phyloP scores from a whole-genome alignment of 768 basidiomycete species.

The Leccinellum rugosiceps region DNA sequence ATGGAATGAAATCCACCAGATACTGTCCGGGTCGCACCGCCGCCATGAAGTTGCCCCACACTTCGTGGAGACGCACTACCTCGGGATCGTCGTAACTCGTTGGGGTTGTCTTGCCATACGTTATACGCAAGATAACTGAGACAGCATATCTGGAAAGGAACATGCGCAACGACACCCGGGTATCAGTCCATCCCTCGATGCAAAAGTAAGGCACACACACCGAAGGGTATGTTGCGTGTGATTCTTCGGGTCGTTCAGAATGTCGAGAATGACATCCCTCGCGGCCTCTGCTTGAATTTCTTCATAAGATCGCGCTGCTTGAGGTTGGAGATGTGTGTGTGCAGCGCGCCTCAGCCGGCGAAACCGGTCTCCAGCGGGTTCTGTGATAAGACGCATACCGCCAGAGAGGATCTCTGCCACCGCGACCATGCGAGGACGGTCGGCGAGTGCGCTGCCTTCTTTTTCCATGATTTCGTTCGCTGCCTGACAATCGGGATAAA shows the following conservation, averaged over 20 bases:
- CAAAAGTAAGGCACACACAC: conserved; percentile 4
- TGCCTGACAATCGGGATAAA: conserved; percentile 29
- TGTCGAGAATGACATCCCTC: conserved; percentile 14
- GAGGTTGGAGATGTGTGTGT: conserved; percentile 52
- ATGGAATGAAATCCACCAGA: conserved; percentile 33
- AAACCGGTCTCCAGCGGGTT: conserved; percentile 48
- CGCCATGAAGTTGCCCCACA: conserved; percentile 19
- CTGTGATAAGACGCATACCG: conserved; percentile 51
- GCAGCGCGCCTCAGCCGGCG: conserved; percentile 53
- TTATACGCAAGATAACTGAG: conserved; percentile 20
- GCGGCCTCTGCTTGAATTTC: conserved; percentile 40
- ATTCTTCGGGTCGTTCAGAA: conserved; percentile 14
- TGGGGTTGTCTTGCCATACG: conserved; percentile 27
- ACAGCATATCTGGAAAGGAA: conserved; percentile 18
- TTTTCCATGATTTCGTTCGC: conserved; percentile 61
- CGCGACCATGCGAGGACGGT: conserved; percentile 48
- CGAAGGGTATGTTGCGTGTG: conserved; percentile 13
- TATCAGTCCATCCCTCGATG: background rate
- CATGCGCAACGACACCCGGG: background rate
- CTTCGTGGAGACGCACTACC: conserved; percentile 16
- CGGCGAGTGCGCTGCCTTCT: conserved; percentile 47
- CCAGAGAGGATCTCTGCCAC: conserved; percentile 53
- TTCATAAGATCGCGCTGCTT: conserved; percentile 42
- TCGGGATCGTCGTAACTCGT: conserved; percentile 14
- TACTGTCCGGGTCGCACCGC: conserved; percentile 33